These are phyloP conservation scores for Maudiozyma serrabonitensis DNA, from an alignment of 805 yeast genomes.

Conservation along the genomic window DNA sequence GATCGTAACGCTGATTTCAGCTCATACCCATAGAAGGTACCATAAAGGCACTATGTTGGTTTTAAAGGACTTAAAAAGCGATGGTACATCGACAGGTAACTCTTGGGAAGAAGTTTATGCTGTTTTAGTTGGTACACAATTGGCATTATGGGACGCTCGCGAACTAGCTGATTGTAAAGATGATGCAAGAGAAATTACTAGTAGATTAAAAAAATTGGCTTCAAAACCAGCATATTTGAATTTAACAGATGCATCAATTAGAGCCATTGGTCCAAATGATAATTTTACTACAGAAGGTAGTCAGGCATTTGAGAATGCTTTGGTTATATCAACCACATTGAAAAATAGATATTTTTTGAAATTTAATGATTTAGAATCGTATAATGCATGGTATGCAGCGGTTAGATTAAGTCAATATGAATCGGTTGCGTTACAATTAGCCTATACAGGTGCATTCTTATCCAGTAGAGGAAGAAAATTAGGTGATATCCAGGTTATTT, in stretches of 20 bases:
- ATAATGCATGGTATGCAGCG: slow-evolving; percentile 73
- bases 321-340: slow-evolving; percentile 85
- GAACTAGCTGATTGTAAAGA: slow-evolving; percentile 40
- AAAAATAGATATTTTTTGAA: slow-evolving; percentile 81
- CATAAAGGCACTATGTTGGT: slow-evolving; percentile 68
- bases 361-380: slow-evolving; percentile 55
- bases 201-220: slow-evolving; percentile 38
- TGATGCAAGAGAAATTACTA: slow-evolving; percentile 25
- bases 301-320: slow-evolving; percentile 49
- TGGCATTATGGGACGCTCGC: slow-evolving; percentile 86
- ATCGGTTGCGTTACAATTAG: slow-evolving; percentile 76
- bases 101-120: slow-evolving; percentile 92
- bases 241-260: slow-evolving; percentile 80
- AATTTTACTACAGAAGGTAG: slow-evolving; percentile 41
- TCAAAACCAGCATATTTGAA: slow-evolving; percentile 80
- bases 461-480: slow-evolving; percentile 80
- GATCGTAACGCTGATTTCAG: slow-evolving; percentile 61
- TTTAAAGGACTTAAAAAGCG: slow-evolving; percentile 63
- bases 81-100: slow-evolving; percentile 78
- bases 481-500: slow-evolving; percentile 75
- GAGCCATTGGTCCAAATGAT: slow-evolving; percentile 58
- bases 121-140: slow-evolving; percentile 76
- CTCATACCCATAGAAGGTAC: slow-evolving; percentile 67
- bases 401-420: slow-evolving; percentile 74
- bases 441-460: slow-evolving; percentile 88